Evolutionary conservation across 139 green algal genomes (phyloP).

Genomic region (Coccomyxa sp.): DNA sequence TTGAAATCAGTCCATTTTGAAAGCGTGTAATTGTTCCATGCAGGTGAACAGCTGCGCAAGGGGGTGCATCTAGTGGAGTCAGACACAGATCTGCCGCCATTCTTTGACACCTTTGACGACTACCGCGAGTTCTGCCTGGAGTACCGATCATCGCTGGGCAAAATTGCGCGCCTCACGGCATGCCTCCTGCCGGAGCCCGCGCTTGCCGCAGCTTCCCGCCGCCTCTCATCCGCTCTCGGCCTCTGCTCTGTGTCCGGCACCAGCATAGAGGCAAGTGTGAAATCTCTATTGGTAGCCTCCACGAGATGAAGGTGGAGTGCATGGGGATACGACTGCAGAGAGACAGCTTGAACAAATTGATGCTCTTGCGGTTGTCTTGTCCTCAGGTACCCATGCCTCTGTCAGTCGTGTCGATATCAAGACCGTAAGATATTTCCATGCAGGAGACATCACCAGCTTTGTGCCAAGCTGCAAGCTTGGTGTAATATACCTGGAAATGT

Average conservation of each 20-base stretch:
- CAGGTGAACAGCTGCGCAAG: conserved; percentile 22
- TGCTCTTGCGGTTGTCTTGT: too few relatives aligned
- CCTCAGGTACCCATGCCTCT: too few relatives aligned
- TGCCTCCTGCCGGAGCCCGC: conserved; percentile 38
- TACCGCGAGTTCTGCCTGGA: conserved; percentile 40
- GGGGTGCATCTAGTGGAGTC: conserved; percentile 16
- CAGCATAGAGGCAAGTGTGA: background rate
- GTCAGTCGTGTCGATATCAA: too few relatives aligned
- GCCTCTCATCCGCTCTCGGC: conserved; percentile 20
- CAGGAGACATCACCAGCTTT: too few relatives aligned
- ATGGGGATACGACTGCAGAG: too few relatives aligned
- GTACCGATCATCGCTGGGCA: conserved; percentile 30
- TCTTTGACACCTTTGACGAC: conserved; percentile 43
- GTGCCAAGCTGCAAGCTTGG: too few relatives aligned
- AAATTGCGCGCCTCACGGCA: conserved; percentile 27
- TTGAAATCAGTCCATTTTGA: too few relatives aligned
- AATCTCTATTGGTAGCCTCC: background rate
- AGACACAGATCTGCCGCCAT: conserved; percentile 37
- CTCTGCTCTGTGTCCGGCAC: conserved; percentile 2
- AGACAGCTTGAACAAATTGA: too few relatives aligned
- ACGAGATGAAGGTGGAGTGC: background rate
- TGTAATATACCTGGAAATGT: too few relatives aligned
- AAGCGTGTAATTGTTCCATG: background rate
- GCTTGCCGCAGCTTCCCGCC: conserved; percentile 23
- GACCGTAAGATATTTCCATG: too few relatives aligned